Base-by-base conservation (phyloP, 2,329 filamentous ascomycete species). In the Trichoderma oligosporum region DNA sequence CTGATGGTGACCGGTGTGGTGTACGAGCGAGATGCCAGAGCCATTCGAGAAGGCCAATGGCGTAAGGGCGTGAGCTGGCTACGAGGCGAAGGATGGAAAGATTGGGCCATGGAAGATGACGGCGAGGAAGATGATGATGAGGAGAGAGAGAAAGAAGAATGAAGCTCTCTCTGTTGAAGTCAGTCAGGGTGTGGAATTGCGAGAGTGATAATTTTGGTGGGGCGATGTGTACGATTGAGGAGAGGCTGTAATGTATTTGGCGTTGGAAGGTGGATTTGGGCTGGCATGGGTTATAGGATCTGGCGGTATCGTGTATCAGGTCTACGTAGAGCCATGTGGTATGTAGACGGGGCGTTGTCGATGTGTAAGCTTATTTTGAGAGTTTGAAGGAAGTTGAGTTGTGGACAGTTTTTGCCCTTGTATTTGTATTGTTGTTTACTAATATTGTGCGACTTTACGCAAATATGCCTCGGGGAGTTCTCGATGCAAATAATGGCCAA, bases 1-100 rank as follows among this genome's bases (percentile, higher is more conserved):
- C 78, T 96, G 73, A 89, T 89, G 65, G 72, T 92, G 16, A 84
- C 92, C 16, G 90, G 91, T 56, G 82, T 83, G 7, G 83, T 94
- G 1, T 90, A 93, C 66, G 89, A 95, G 75, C 76, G 80, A 24
- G 82, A 87, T 56, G 85, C 87, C 0, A 75, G 76, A 52, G 85
- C 88, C 1, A 80, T 95, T 14, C 82, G 82, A 53, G 88, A 89
- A 61, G 78, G 75, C 0, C 77, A 81, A 45, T 82, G 88, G 70
- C 79, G 90, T 49, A 93, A 91, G 76, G 83, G 82, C 0, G 73
- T 95, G 61, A 84, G 85, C 49, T 88, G 88, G 79, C 71, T 91
- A 38, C 78, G 87, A 54, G 90, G 90, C 0, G 86, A 92, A 65
- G 88, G 88, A 0, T 91, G 84, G 76, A 79, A 80, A 51, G 89